phyloP scores from a whole-genome alignment of 2,329 filamentous ascomycete species.

The Myriosclerotinia duriaeana region DNA sequence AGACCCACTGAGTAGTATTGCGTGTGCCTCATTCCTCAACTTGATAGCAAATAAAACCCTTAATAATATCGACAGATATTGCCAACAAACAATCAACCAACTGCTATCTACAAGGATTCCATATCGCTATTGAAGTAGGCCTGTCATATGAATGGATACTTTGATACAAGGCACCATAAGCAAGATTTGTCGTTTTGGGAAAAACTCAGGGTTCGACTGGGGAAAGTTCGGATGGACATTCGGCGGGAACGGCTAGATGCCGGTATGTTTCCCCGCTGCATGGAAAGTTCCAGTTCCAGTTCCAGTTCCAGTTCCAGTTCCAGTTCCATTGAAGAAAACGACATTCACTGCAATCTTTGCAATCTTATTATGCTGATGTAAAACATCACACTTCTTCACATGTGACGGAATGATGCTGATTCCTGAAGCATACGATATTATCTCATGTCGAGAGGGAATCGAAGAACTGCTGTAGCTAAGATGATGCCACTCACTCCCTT shows the following conservation, averaged over 20 bases:
- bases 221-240: not conserved
- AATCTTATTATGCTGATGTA: not conserved
- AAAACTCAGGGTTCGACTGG: not conserved
- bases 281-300: not conserved
- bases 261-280: constrained; percentile 9
- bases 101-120: not conserved
- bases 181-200: not conserved
- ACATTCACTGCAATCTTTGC: not conserved
- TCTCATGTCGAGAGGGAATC: not conserved
- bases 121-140: not conserved
- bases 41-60: not conserved
- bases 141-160: not conserved
- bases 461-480: not conserved
- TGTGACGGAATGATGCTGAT: not conserved
- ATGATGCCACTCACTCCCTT: not conserved
- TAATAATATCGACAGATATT: not conserved
- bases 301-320: not conserved
- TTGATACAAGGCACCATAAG: not conserved
- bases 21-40: not conserved
- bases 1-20: not conserved
- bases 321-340: not conserved
- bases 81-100: not conserved
- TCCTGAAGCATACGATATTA: not conserved
- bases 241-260: not conserved
- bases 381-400: not conserved